A percentile compares a stretch with the other conserved stretches of the same genome.
Evolutionary conservation across 2,329 filamentous ascomycete species (phyloP).

Genomic region (Paramyrothecium sp.): DNA sequence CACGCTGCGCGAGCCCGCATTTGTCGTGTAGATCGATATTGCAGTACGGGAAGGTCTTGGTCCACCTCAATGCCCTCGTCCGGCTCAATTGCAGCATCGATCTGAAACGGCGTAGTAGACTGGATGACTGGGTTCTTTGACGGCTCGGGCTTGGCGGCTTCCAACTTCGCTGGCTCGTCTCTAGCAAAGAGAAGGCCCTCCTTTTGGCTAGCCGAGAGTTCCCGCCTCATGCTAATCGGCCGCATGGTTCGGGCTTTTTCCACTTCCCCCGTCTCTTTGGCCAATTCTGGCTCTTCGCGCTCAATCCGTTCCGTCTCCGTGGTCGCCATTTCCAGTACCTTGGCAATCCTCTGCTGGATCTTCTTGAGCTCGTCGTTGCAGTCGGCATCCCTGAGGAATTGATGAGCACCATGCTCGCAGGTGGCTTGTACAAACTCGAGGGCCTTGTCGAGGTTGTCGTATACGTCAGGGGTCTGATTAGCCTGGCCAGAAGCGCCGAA

Average conservation of each 20-base stretch:
- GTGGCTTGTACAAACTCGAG: conserved; percentile 78
- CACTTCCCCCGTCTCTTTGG: conserved; percentile 35
- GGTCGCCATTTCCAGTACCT: conserved; percentile 60
- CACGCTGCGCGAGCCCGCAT: conserved; percentile 28
- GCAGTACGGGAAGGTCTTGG: conserved; percentile 34
- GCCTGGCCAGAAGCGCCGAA: conserved; percentile 15
- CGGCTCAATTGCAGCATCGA: conserved; percentile 25
- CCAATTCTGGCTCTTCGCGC: conserved; percentile 48
- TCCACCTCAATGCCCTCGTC: conserved; percentile 42
- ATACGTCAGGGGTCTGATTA: conserved; percentile 45
- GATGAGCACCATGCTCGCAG: conserved; percentile 84
- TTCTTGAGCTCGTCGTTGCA: conserved; percentile 74
- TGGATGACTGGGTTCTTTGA: conserved; percentile 14
- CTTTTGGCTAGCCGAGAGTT: conserved; percentile 29
- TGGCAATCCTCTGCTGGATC: conserved; percentile 63
- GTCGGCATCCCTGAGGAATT: conserved; percentile 84
- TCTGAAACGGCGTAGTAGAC: conserved; percentile 12
- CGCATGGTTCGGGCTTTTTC: conserved; percentile 47
- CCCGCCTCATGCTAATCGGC: conserved; percentile 52
- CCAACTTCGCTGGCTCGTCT: conserved; percentile 18
- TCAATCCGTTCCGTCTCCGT: conserved; percentile 57
- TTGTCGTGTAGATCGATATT: conserved; percentile 40
- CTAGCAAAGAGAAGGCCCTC: conserved; percentile 12
- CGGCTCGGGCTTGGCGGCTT: conserved; percentile 17
- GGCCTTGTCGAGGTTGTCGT: conserved; percentile 73